These are phyloP conservation scores for Lasiodiplodia hormozganensis DNA, from an alignment of 2,329 filamentous ascomycete species.

Conservation along the genomic window DNA sequence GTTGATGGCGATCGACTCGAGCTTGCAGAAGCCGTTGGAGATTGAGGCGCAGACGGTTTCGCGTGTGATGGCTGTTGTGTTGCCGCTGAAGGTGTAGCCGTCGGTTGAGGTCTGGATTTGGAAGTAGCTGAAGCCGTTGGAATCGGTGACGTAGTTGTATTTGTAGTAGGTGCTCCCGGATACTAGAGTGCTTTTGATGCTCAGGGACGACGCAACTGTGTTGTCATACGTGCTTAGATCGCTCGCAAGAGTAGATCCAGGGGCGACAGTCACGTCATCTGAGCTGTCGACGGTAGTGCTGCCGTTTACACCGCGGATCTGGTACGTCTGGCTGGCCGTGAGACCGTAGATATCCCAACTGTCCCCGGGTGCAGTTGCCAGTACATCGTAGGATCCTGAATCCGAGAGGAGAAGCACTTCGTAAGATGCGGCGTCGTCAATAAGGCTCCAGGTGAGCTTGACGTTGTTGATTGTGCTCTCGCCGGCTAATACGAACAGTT, in stretches of 20 bases:
- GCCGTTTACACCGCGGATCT: conserved; percentile 27
- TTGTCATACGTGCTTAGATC: conserved; percentile 34
- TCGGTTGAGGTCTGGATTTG: conserved; percentile 33
- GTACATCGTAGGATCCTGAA: conserved; percentile 24
- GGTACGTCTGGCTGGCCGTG: conserved; percentile 11
- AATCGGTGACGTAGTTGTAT: conserved; percentile 33
- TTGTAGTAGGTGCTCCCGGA: conserved; percentile 30
- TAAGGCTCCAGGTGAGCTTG: conserved; percentile 31
- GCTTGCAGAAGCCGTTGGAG: conserved; percentile 31
- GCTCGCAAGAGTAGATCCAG: conserved; percentile 14
- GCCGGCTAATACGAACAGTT: too few species aligned
- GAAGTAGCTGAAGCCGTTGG: conserved; percentile 32
- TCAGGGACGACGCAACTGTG: conserved; percentile 20
- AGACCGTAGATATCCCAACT: conserved; percentile 32
- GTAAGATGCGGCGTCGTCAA: conserved; percentile 31
- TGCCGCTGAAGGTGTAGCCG: conserved; percentile 33
- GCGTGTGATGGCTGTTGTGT: conserved; percentile 30
- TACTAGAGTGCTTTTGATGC: conserved; percentile 31
- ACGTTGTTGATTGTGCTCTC: conserved; percentile 29
- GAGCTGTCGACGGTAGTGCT: conserved; percentile 28
- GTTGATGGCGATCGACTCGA: conserved; percentile 31
- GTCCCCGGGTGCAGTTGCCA: conserved; percentile 30
- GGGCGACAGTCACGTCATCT: conserved; percentile 20
- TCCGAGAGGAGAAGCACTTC: conserved; percentile 28
- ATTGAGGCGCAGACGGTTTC: not conserved